phyloP scores from a whole-genome alignment of 192 early-diverging fungal species.

The Oehlia diaphana region DNA sequence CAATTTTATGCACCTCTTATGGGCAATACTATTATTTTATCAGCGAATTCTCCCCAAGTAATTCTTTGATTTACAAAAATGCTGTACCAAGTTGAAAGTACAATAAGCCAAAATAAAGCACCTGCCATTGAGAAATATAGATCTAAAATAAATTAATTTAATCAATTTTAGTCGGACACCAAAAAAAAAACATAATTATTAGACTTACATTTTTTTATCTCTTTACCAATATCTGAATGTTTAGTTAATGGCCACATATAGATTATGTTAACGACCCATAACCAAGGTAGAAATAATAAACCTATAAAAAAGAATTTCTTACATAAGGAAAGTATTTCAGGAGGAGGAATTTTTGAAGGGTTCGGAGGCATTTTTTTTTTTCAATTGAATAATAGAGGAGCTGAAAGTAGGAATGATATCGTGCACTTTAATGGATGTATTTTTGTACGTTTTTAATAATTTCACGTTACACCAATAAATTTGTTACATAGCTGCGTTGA shows the following conservation, averaged over 20 bases:
- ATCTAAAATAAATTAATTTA: slow-evolving; percentile 40
- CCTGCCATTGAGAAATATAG: slow-evolving; percentile 53
- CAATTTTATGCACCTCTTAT: background rate
- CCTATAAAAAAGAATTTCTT: slow-evolving; percentile 62
- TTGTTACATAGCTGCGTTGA: too few species aligned
- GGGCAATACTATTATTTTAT: slow-evolving; percentile 45
- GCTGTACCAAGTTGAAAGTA: slow-evolving; percentile 57
- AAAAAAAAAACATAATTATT: background rate
- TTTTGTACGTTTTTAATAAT: too few species aligned
- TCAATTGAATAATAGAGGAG: too few species aligned
- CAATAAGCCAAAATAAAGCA: slow-evolving; percentile 47
- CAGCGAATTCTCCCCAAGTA: slow-evolving; percentile 59
- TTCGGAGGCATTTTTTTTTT: background rate
- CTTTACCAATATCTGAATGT: slow-evolving; percentile 47
- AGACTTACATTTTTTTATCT: slow-evolving; percentile 56
- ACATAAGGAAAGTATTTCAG: slow-evolving; percentile 59
- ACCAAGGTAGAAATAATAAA: slow-evolving; percentile 56
- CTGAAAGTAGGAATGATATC: too few species aligned
- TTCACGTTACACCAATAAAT: too few species aligned
- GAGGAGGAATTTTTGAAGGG: slow-evolving; percentile 40
- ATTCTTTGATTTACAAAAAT: slow-evolving; percentile 61
- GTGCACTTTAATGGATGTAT: too few species aligned
- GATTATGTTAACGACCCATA: slow-evolving; percentile 73
- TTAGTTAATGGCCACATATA: slow-evolving; percentile 62
- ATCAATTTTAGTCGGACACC: background rate